Conservation (phyloP, 1,139 yeast genomes). For the Entelexis sorbosivorans region DNA sequence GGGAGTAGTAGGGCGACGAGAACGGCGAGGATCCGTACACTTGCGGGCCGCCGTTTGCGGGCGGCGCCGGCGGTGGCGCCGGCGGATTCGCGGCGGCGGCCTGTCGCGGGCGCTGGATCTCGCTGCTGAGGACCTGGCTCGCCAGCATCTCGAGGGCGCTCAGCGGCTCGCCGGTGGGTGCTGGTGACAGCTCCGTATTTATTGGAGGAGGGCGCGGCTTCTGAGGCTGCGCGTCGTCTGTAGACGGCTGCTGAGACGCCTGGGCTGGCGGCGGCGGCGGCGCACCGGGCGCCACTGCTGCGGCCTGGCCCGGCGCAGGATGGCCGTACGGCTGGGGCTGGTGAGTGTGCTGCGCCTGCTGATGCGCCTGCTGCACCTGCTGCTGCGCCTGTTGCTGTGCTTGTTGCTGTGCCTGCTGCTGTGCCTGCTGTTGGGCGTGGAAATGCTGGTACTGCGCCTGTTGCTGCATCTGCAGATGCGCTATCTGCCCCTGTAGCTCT, state of each 20-base stretch:
- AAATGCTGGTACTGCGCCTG: constrained; percentile 8
- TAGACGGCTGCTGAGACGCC: background rate
- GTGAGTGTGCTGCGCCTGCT: background rate
- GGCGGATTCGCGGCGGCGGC: background rate
- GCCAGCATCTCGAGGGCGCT: constrained; percentile 31
- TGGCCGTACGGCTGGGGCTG: constrained; percentile 2
- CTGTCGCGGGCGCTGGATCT: constrained; percentile 17
- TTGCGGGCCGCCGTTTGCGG: background rate
- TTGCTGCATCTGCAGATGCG: constrained; percentile 25
- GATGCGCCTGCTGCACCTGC: background rate
- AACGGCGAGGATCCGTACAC: constrained; percentile 15
- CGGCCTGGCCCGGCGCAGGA: background rate
- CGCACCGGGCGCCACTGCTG: background rate
- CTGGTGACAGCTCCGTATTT: constrained; percentile 8
- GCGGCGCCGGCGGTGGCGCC: constrained; percentile 5
- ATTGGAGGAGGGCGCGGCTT: constrained; percentile 17
- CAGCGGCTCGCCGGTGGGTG: constrained; percentile 20
- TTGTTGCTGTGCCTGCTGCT: constrained; percentile 3
- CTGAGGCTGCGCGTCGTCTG: background rate
- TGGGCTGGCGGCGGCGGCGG: background rate
- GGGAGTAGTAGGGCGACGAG: constrained; percentile 17
- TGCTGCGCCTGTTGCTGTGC: background rate
- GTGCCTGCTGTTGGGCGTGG: constrained; percentile 3
- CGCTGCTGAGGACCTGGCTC: constrained; percentile 29
- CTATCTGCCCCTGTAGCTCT: constrained; percentile 21